Conservation (phyloP, 352 stramenopile species). For the Phytophthora chlamydospora region DNA sequence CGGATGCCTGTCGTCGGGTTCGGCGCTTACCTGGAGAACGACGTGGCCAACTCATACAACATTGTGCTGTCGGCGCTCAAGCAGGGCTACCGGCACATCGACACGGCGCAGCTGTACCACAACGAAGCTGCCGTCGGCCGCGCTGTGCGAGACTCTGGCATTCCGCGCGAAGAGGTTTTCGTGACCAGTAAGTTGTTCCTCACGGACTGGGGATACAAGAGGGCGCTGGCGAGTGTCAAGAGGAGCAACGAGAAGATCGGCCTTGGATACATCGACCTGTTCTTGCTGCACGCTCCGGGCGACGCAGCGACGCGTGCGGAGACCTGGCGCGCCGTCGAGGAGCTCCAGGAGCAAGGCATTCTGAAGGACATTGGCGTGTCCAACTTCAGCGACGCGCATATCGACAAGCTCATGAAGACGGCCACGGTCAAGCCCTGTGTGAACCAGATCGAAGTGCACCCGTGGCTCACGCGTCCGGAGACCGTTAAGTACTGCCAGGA, state of each 20-base stretch:
- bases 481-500: conserved; percentile 65
- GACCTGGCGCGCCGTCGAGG: conserved; percentile 61
- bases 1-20: conserved; percentile 61
- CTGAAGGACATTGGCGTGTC: conserved; percentile 88
- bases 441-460: conserved; percentile 88
- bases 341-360: conserved; percentile 57
- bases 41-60: conserved; percentile 60
- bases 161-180: conserved; percentile 80
- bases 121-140: conserved; percentile 87
- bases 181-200: conserved; percentile 86
- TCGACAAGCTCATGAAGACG: conserved; percentile 78
- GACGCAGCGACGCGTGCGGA: conserved; percentile 46
- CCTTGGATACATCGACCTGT: conserved; percentile 87
- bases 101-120: conserved; percentile 86
- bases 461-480: conserved; percentile 69
- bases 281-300: conserved; percentile 73
- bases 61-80: conserved; percentile 60
- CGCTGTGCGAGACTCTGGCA: conserved; percentile 70
- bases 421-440: conserved; percentile 66
- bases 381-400: conserved; percentile 89
- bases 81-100: conserved; percentile 90
- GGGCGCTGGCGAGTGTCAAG: conserved; percentile 52
- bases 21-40: conserved; percentile 58
- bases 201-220: conserved; percentile 72
- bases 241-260: conserved; percentile 69